Evolutionary conservation across 2,329 filamentous ascomycete species (phyloP).

Genomic region (Microdochium nivale): DNA sequence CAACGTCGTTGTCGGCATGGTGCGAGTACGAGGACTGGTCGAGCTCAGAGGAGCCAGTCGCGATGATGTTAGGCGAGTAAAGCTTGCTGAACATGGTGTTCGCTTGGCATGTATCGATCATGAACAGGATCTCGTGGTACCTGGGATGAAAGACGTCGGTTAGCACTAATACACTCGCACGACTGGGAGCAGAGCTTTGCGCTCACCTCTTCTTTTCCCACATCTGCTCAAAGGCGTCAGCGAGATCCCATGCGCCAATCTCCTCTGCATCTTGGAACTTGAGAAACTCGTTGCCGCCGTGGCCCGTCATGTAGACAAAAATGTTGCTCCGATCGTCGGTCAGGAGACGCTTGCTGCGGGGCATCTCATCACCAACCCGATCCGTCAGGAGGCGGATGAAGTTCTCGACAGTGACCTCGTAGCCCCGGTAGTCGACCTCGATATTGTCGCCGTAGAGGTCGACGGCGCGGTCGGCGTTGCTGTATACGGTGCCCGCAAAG

Average conservation of each 20-base stretch:
- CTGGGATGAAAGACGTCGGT: constrained; percentile 26
- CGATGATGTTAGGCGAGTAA: constrained; percentile 96
- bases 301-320: constrained; percentile 97
- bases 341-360: constrained; percentile 83
- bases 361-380: constrained; percentile 88
- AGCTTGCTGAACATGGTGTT: constrained; percentile 99
- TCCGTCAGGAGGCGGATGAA: constrained; percentile 95
- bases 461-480: constrained; percentile 90
- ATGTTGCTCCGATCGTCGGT: constrained; percentile 97
- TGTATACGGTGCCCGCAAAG: constrained; percentile 96
- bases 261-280: constrained; percentile 99
- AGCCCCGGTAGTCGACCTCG: constrained; percentile 95
- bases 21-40: constrained; percentile 97
- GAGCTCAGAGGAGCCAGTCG: constrained; percentile 90
- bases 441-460: constrained; percentile 98
- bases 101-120: constrained; percentile 99
- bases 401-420: constrained; percentile 98
- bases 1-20: constrained; percentile 95
- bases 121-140: constrained; percentile 97
- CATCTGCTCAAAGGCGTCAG: constrained; percentile 98
- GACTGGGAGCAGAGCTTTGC: neutral
- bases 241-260: constrained; percentile 91
- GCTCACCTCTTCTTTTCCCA: constrained; percentile 94
- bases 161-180: neutral
- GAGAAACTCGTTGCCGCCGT: constrained; percentile 93